Conservation (phyloP, 225 moss, liverwort and hornwort species). For the Neckera pumila region DNA sequence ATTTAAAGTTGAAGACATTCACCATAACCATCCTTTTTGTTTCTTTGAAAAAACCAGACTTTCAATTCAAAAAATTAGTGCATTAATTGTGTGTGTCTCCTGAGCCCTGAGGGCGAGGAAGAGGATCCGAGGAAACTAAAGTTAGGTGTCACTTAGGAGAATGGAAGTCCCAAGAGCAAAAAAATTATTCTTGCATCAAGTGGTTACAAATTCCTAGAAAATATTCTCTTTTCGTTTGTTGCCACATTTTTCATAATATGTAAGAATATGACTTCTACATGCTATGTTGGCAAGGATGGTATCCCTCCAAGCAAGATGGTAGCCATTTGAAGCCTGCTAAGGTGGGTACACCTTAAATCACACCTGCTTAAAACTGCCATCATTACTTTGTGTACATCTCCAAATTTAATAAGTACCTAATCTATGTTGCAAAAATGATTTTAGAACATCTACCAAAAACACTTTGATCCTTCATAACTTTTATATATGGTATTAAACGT, state of each 20-base stretch:
- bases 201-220: not conserved
- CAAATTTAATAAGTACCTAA: not conserved
- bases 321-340: not conserved
- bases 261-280: not conserved
- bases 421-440: not conserved
- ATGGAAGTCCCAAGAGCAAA: not conserved
- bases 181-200: not conserved
- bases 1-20: not conserved
- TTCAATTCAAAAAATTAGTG: too few species aligned
- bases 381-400: not conserved
- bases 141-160: fast-evolving
- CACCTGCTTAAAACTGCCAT: fast-evolving
- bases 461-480: not conserved
- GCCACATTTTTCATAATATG: not conserved
- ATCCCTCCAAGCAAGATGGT: not conserved
- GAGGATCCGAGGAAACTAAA: not conserved
- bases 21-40: not conserved
- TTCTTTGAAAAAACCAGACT: not conserved
- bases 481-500: not conserved
- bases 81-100: too few species aligned
- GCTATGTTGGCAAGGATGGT: not conserved
- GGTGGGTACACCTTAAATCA: fast-evolving
- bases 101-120: fast-evolving
- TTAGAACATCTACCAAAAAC: not conserved
- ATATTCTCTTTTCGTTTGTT: not conserved